Base-by-base conservation (phyloP, 2,329 filamentous ascomycete species). In the Magnaporthiopsis incrustans region DNA sequence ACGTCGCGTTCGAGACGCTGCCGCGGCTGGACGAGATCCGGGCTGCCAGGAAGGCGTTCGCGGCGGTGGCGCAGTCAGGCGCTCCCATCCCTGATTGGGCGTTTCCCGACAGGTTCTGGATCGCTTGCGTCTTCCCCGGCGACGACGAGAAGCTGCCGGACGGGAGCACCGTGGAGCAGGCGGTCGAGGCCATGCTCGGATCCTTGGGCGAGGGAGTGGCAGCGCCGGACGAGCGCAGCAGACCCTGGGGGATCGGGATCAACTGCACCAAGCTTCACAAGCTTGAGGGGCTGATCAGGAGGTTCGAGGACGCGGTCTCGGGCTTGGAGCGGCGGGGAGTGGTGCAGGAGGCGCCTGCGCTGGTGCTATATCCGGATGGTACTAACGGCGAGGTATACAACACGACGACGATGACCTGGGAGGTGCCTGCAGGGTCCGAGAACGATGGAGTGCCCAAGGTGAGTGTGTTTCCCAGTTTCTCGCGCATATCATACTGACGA, bases 181-280 rank as follows among this genome's bases (percentile, higher is more conserved):
- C 81, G 58, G 70, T 78, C 8, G 69, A 71, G 26, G 72, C 73
- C 11, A 69, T 80, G 77, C 70, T 82, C 3, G 72, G 73, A 50
- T 69, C 67, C 0, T 3, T 59, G 1, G 27, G 71, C 6, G 69
- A 70, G 14, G 33, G 22, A 14, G 38, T 3, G 15, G 7, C 38
- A 22, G 3, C 27, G 18, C 10, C 15, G 1, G 27, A 71, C 7
- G 69, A 70, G 0, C 68, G 14, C 27, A 27, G 67, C 5, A 66
- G 73, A 4, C 87, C 87, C 0, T 87, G 83, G 82, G 87, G 83
- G 0, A 79, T 90, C 30, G 87, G 88, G 1, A 81, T 90, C 70
- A 90, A 90, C 73, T 90, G 87, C 72, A 89, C 82, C 53, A 89
- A 88, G 72, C 80, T 90, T 44, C 78, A 81, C 61, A 86, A 89